A percentile compares a stretch with the other conserved stretches of the same genome.
Evolutionary conservation across 2,329 filamentous ascomycete genomes (phyloP).

Genomic region (Neophaeococcomyces aloes): DNA sequence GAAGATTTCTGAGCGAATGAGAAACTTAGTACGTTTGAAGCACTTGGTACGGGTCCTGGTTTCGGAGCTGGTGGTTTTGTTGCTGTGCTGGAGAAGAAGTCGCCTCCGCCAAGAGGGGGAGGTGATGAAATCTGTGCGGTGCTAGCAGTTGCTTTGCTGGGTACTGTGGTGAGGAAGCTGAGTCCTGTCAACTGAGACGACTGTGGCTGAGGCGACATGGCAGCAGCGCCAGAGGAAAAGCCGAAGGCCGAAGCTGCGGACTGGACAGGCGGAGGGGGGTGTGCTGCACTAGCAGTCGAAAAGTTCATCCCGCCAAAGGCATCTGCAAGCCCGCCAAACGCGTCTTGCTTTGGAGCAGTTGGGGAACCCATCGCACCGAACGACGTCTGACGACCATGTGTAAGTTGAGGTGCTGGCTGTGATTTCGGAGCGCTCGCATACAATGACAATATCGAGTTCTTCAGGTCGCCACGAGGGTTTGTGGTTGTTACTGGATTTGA

Average conservation of each 20-base stretch:
- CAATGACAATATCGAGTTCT: slow-evolving; percentile 91
- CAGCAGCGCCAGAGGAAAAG: neutral
- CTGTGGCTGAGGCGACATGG: slow-evolving; percentile 2
- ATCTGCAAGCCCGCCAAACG: slow-evolving; percentile 62
- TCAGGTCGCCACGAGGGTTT: slow-evolving; percentile 80
- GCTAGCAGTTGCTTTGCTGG: slow-evolving; percentile 32
- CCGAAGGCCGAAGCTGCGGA: slow-evolving; percentile 49
- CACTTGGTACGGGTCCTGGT: slow-evolving; percentile 37
- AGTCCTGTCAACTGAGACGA: slow-evolving; percentile 6
- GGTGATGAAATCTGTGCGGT: slow-evolving; percentile 41
- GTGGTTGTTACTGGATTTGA: slow-evolving; percentile 49
- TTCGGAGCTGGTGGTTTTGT: slow-evolving; percentile 41
- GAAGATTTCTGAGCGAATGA: slow-evolving; percentile 53
- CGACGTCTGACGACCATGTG: slow-evolving; percentile 50
- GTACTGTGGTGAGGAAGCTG: slow-evolving; percentile 35
- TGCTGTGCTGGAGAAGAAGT: slow-evolving; percentile 70
- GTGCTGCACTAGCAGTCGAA: slow-evolving; percentile 37
- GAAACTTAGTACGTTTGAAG: slow-evolving; percentile 52
- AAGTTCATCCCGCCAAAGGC: slow-evolving; percentile 67
- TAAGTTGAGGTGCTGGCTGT: slow-evolving; percentile 44
- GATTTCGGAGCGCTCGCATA: slow-evolving; percentile 77
- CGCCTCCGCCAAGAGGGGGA: slow-evolving; percentile 54
- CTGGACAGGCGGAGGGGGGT: slow-evolving; percentile 24
- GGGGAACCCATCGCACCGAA: slow-evolving; percentile 59
- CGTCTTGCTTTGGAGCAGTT: slow-evolving; percentile 40